These are phyloP conservation scores for Hanseniaspora clermontiae DNA, from an alignment of 805 yeast species.

Conservation along the genomic window DNA sequence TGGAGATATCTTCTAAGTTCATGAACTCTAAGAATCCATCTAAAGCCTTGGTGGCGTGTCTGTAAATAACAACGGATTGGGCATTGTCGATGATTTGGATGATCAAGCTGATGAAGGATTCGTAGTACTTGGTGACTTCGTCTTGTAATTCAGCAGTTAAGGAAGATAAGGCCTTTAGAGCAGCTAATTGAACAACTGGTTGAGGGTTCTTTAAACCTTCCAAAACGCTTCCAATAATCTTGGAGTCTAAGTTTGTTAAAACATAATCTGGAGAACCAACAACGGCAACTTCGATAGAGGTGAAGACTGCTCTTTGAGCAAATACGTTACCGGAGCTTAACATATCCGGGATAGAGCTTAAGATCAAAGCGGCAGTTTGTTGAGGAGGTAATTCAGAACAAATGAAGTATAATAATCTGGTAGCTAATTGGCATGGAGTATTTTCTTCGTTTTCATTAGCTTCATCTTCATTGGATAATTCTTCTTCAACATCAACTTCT, in stretches of 20 bases:
- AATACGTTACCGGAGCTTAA: conserved; percentile 51
- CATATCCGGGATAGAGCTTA: conserved; percentile 48
- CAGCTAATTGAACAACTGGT: conserved; percentile 69
- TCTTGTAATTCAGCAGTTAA: conserved; percentile 78
- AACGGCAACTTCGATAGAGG: conserved; percentile 69
- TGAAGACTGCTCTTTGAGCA: conserved; percentile 77
- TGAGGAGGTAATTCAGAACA: conserved; percentile 82
- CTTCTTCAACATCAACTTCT: conserved; percentile 65
- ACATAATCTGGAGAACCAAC: conserved; percentile 92
- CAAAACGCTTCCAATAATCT: conserved; percentile 58
- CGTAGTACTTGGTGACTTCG: conserved; percentile 71
- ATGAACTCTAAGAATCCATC: conserved; percentile 88
- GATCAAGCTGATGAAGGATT: conserved; percentile 68
- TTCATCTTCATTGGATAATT: conserved; percentile 66
- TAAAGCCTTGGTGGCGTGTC: conserved; percentile 78
- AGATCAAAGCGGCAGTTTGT: conserved; percentile 72
- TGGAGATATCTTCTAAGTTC: conserved; percentile 70
- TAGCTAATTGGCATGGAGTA: conserved; percentile 62
- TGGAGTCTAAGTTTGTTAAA: conserved; percentile 52
- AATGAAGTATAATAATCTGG: conserved; percentile 65
- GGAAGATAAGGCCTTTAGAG: conserved; percentile 66
- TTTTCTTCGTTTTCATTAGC: conserved; percentile 90
- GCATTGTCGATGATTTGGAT: conserved; percentile 81
- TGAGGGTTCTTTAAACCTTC: conserved; percentile 67
- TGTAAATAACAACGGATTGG: conserved; percentile 68